Evolutionary conservation across 2,329 filamentous ascomycete species (phyloP), one percentile per base, ranked within the genome.

Genomic region (Fusarium sp.): DNA sequence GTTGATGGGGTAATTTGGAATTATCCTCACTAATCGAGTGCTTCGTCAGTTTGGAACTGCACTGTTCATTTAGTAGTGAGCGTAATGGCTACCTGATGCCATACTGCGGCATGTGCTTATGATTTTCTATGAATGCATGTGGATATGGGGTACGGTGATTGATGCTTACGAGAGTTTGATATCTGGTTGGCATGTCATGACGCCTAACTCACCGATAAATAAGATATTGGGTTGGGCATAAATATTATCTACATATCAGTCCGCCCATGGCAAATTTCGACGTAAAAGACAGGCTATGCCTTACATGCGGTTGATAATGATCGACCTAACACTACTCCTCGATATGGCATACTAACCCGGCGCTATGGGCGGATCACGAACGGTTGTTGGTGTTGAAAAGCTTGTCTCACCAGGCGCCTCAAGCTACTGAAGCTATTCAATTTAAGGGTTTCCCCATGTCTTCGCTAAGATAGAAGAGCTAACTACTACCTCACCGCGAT

Each of bases 351-450:
- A 27, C 23, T 26, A 26, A 32, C 14, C 64, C 49, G 49, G 53
- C 35, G 41, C 56, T 50, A 50, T 33, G 38, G 30, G 40, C 66
- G 58, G 49, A 68, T 50, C 58, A 68, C 17, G 20, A 68, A 42
- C 32, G 20, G 38, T 44, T 40, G 44, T 57, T 50, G 41, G 46
- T 53, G 49, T 48, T 64, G 26, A 53, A 48, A 52, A 41, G 20
- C 30, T 57, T 45, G 40, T 38, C 40, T 57, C 35, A 33, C 15
- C 40, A 45, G n/a, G 11, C 52, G 32, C 52, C 23, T 23, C 50
- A 44, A 57, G 33, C 32, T 26, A 26, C 15, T 20, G 50, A 57
- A 18, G 26, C 32, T 27, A 45, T 38, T 45, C 32, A 45, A 37
- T n/a, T 38, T 30, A 26, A 44, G 30, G 33, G 26, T 14, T 45